These are phyloP conservation scores for Penicillium sp. DNA, from an alignment of 2,329 filamentous ascomycete species.

Conservation along the genomic window DNA sequence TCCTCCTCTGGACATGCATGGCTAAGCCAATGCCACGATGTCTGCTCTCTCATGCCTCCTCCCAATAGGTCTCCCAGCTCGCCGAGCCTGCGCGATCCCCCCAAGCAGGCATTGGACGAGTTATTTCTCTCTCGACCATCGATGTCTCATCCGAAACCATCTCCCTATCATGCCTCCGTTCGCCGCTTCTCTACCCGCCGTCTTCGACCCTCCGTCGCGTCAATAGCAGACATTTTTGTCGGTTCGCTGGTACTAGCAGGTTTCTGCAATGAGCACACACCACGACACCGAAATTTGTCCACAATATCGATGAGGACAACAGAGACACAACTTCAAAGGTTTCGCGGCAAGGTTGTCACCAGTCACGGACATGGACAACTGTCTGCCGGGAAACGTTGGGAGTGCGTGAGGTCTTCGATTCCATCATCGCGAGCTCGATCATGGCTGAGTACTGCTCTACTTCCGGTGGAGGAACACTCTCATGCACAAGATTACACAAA, in stretches of 20 bases:
- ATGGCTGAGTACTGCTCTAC: conserved; percentile 37
- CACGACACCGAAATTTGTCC: conserved; percentile 39
- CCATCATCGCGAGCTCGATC: conserved; percentile 33
- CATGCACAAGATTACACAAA: conserved; percentile 23
- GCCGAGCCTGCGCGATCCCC: conserved; percentile 55
- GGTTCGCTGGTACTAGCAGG: conserved; percentile 59
- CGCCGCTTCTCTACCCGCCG: conserved; percentile 39
- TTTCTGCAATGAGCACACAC: conserved; percentile 57
- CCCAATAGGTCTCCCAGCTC: conserved; percentile 61
- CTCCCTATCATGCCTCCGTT: conserved; percentile 34
- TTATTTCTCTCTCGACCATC: conserved; percentile 32
- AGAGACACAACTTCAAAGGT: conserved; percentile 28
- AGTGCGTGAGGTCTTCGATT: conserved; percentile 28
- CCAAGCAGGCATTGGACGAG: conserved; percentile 50
- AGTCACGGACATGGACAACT: conserved; percentile 27
- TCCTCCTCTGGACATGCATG: conserved; percentile 40
- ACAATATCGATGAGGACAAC: conserved; percentile 31
- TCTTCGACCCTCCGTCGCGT: conserved; percentile 39
- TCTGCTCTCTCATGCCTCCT: conserved; percentile 68
- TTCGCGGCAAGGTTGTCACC: conserved; percentile 26
- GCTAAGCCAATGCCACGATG: conserved; percentile 61
- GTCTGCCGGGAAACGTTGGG: conserved; percentile 27
- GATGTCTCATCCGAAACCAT: conserved; percentile 39
- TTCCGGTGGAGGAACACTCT: conserved; percentile 32
- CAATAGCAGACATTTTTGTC: conserved; percentile 61